phyloP scores from a whole-genome alignment of 371 early-diverging fungal species.

The Actinomucor elegans region DNA sequence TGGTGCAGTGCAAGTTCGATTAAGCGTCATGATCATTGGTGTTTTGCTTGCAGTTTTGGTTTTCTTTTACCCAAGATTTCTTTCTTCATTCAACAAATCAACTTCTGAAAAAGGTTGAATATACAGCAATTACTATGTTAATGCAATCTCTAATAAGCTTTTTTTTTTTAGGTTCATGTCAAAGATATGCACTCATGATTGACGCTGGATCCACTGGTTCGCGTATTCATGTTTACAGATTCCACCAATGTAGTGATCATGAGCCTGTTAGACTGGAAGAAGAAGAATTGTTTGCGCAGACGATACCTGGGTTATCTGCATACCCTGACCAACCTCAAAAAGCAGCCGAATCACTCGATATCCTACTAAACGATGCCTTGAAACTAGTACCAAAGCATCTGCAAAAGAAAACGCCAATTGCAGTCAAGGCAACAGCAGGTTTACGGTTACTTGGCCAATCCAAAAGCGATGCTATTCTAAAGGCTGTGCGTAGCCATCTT shows the following conservation, averaged over 20 bases:
- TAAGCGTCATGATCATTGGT: conserved; percentile 9
- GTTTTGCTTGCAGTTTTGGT: not conserved
- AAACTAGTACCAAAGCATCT: conserved; percentile 66
- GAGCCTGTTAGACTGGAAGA: conserved; percentile 44
- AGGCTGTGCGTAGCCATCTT: conserved; percentile 67
- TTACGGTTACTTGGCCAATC: conserved; percentile 76
- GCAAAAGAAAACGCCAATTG: conserved; percentile 81
- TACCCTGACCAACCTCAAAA: conserved; percentile 67
- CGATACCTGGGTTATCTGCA: conserved; percentile 86
- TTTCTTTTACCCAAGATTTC: conserved; percentile 3
- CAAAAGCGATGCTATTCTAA: conserved; percentile 73
- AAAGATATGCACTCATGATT: conserved; percentile 74
- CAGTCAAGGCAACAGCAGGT: conserved; percentile 96
- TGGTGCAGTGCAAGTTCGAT: conserved; percentile 4
- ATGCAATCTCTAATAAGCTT: too few relatives aligned
- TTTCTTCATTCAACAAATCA: not conserved
- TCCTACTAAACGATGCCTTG: conserved; percentile 72
- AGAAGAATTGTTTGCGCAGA: conserved; percentile 83
- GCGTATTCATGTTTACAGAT: conserved; percentile 93
- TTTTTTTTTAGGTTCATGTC: conserved; percentile 12
- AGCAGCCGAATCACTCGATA: conserved; percentile 83
- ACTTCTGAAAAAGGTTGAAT: too few relatives aligned
- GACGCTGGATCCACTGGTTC: conserved; percentile 98
- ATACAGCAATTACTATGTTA: too few relatives aligned
- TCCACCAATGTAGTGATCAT: conserved; percentile 71